These are phyloP conservation scores for Didymella lethalis DNA, from an alignment of 2,329 filamentous ascomycete genomes.

Conservation along the genomic window DNA sequence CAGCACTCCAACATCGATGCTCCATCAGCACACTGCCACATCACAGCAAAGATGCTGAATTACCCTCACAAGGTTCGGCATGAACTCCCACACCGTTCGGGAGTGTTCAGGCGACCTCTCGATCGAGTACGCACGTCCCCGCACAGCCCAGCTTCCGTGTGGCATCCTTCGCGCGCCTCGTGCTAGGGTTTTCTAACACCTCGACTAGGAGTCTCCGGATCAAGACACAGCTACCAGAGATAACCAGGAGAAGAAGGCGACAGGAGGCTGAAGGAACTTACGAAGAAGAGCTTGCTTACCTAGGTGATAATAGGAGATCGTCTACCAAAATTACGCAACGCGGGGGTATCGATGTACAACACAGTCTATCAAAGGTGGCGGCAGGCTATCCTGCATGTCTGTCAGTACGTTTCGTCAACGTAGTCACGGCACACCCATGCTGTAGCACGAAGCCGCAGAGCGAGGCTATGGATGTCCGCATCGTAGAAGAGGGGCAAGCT, in stretches of 20 bases:
- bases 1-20: constrained; percentile 2
- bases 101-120: neutral
- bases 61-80: neutral
- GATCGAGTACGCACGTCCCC: neutral
- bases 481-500: neutral
- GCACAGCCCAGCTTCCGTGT: neutral
- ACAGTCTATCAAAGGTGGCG: constrained; percentile 43
- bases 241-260: neutral
- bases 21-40: neutral
- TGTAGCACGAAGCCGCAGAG: neutral
- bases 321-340: constrained; percentile 35
- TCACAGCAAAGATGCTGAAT: neutral
- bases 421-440: constrained; percentile 3
- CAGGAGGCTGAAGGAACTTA: neutral
- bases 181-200: neutral
- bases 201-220: neutral
- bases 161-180: neutral
- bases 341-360: constrained; percentile 41
- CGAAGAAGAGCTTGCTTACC: constrained; percentile 40
- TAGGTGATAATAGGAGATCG: constrained; percentile 23
- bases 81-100: neutral
- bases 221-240: neutral
- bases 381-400: constrained; percentile 8
- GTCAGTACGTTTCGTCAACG: constrained; percentile 8
- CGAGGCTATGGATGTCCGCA: neutral